phyloP scores from a whole-genome alignment of 257 asterid genomes.

The Penstemon davidsonii region DNA sequence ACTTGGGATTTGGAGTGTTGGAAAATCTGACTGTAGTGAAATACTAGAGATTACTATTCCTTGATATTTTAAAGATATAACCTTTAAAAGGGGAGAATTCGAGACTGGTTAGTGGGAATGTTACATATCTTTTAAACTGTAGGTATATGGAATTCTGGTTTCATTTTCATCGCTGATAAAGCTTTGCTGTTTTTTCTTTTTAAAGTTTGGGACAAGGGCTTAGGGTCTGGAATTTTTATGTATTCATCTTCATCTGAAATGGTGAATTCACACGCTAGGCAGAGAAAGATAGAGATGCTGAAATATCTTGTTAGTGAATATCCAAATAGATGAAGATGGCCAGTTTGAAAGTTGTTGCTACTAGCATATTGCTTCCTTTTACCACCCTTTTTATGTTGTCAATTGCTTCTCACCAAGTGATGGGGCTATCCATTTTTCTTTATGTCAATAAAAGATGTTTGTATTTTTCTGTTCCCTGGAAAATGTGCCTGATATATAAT shows the following conservation, averaged over 20 bases:
- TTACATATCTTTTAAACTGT: not conserved
- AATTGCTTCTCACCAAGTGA: no score
- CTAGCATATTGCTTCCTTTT: no score
- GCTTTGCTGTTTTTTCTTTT: not conserved
- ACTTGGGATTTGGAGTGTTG: slow-evolving; percentile 4
- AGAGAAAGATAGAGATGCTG: not conserved
- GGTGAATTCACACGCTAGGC: no score
- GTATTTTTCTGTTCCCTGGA: not conserved
- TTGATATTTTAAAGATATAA: not conserved
- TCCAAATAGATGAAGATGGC: not conserved
- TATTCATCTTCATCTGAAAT: no score
- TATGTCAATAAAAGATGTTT: not conserved
- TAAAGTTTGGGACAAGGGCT: no score
- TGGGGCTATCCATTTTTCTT: slow-evolving; percentile 12
- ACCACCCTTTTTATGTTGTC: no score
- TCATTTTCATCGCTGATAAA: not conserved
- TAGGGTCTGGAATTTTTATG: no score
- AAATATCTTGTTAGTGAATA: not conserved
- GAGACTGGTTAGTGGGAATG: not conserved
- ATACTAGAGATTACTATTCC: not conserved
- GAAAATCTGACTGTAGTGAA: slow-evolving; percentile 5
- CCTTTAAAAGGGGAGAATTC: not conserved
- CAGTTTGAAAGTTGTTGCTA: no score
- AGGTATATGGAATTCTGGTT: not conserved
- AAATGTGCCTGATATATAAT: not conserved